Evolutionary conservation across 2,329 filamentous ascomycete genomes (phyloP).

Genomic region (Xylariaceae sp.): DNA sequence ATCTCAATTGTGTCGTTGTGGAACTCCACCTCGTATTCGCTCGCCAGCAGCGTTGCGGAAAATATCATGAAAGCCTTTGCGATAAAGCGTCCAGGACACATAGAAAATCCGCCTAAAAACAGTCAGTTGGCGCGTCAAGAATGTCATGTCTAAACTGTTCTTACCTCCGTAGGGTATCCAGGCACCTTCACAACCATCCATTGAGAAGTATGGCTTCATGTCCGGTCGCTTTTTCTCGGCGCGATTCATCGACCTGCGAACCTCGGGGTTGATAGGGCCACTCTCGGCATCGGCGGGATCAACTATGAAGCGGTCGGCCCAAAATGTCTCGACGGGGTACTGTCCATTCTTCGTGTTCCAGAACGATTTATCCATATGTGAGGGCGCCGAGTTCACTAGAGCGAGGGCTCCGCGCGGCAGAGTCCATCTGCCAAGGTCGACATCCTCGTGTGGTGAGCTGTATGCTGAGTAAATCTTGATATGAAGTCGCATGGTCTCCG

Average conservation of each 20-base stretch:
- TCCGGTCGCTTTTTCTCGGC: constrained; percentile 6
- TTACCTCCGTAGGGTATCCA: constrained; percentile 23
- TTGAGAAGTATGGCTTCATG: constrained; percentile 16
- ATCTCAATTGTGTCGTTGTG: constrained; percentile 6
- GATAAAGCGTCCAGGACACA: constrained; percentile 20
- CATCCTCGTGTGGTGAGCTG: constrained; percentile 17
- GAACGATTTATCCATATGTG: constrained; percentile 19
- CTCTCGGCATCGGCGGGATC: constrained; percentile 19
- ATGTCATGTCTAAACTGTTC: neutral
- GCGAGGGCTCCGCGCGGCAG: constrained; percentile 17
- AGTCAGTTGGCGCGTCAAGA: neutral
- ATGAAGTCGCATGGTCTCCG: constrained; percentile 20
- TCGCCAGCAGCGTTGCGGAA: constrained; percentile 8
- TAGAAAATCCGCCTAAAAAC: constrained; percentile 13
- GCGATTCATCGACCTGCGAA: neutral
- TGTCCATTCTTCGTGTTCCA: constrained; percentile 22
- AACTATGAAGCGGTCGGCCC: constrained; percentile 22
- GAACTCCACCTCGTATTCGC: constrained; percentile 18
- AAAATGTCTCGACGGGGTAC: constrained; percentile 21
- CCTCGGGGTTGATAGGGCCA: constrained; percentile 15
- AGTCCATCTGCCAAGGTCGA: constrained; percentile 15
- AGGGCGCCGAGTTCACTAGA: constrained; percentile 14
- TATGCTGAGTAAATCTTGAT: constrained; percentile 16
- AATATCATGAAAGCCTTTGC: constrained; percentile 17
- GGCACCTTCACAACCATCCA: constrained; percentile 16